phyloP scores from a whole-genome alignment of 2,329 filamentous ascomycete genomes.

The Trichoderma brevicompactum region DNA sequence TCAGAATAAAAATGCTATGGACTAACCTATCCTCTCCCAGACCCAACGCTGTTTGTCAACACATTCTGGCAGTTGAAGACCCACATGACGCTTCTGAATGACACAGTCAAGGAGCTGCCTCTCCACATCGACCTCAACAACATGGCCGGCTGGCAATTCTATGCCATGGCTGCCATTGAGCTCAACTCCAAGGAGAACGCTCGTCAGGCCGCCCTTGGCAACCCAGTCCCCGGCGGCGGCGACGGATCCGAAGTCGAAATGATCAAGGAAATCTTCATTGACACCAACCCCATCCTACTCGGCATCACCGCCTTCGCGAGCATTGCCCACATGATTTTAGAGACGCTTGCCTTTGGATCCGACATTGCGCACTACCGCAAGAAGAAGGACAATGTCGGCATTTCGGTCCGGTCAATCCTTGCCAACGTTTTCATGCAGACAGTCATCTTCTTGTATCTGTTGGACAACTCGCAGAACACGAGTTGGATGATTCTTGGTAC shows the following conservation, averaged over 20 bases:
- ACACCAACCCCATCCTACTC: constrained; percentile 91
- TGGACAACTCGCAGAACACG: constrained; percentile 97
- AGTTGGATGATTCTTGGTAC: constrained; percentile 98
- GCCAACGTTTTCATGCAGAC: constrained; percentile 98
- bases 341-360: constrained; percentile 94
- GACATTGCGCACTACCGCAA: constrained; percentile 98
- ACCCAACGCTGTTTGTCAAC: constrained; percentile 87
- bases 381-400: constrained; percentile 99
- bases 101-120: constrained; percentile 80
- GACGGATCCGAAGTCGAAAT: constrained; percentile 96
- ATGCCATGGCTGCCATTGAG: constrained; percentile 80
- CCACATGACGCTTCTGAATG: constrained; percentile 91
- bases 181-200: constrained; percentile 84
- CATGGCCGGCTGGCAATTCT: constrained; percentile 87
- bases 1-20: no score
- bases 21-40: constrained; percentile 36
- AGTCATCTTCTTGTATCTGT: constrained; percentile 92
- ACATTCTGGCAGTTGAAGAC: constrained; percentile 94
- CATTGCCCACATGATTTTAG: constrained; percentile 90
- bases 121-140: constrained; percentile 84
- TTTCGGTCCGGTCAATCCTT: constrained; percentile 92
- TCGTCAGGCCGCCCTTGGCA: constrained; percentile 75
- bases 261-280: constrained; percentile 92
- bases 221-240: constrained; percentile 72
- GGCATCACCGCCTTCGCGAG: constrained; percentile 82